Percentiles rank a stretch among this genome's conserved stretches.
Conservation (phyloP, 331 rosid genomes). For the Malus hybrid region DNA sequence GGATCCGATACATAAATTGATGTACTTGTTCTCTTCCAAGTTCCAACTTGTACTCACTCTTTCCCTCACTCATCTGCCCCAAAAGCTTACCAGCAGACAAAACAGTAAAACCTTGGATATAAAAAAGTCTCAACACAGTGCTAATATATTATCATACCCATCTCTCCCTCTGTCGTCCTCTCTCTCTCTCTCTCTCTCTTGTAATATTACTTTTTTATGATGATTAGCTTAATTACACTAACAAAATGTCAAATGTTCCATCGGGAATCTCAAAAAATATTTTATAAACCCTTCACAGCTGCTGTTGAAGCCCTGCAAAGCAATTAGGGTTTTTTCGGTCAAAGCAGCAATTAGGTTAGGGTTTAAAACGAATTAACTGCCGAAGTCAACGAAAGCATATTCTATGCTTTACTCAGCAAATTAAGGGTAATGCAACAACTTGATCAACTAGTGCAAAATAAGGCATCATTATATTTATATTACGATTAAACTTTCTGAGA, state of each 20-base stretch:
- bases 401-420: background rate
- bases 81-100: slow-evolving; percentile 28
- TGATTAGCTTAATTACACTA: background rate
- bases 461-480: background rate
- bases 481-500: background rate
- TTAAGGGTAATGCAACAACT: background rate
- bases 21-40: background rate
- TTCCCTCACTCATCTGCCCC: background rate
- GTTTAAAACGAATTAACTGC: slow-evolving; percentile 7
- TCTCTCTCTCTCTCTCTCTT: too few relatives aligned
- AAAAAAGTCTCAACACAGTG: slow-evolving; percentile 12
- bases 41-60: background rate
- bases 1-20: slow-evolving; percentile 22
- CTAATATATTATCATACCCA: background rate
- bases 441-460: background rate
- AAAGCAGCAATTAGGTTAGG: slow-evolving; percentile 22
- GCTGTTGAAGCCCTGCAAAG: background rate
- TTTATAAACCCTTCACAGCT: background rate
- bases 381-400: slow-evolving; percentile 17
- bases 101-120: slow-evolving; percentile 18
- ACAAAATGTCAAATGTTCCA: background rate
- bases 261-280: background rate
- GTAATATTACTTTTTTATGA: background rate
- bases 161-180: too few relatives aligned
- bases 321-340: slow-evolving; percentile 13